A percentile compares a stretch with the other conserved stretches of the same genome.
phyloP scores from a whole-genome alignment of 208 protist species.

The Vickermania spadyakhi region DNA sequence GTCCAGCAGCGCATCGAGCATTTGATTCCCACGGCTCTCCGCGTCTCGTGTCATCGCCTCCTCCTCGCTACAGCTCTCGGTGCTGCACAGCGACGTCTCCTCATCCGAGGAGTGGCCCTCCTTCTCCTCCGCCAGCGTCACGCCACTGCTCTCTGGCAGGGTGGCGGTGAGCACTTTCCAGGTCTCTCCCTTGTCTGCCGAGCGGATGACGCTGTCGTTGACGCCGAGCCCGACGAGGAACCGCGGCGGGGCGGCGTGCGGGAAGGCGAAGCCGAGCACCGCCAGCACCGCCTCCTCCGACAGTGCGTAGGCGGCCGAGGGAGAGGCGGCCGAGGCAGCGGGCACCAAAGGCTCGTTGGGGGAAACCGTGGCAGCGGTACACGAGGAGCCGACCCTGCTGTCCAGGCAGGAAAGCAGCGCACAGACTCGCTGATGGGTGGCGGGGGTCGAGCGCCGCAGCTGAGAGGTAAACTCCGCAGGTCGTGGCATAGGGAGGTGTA shows the following conservation, averaged over 20 bases:
- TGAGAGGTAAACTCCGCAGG: not conserved
- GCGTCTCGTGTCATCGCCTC: not conserved
- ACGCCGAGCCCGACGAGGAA: conserved; percentile 16
- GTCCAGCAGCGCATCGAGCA: not conserved
- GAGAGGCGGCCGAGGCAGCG: not conserved
- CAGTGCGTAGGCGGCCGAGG: not conserved
- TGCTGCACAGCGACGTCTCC: not conserved
- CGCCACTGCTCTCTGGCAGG: not conserved
- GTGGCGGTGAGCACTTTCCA: conserved; percentile 3
- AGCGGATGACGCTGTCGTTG: conserved; percentile 13
- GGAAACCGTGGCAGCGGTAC: not conserved
- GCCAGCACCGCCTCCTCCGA: not conserved
- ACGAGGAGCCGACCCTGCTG: not conserved
- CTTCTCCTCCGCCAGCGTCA: not conserved
- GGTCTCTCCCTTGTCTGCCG: conserved; percentile 16
- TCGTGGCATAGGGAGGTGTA: no score
- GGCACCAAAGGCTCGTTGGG: not conserved
- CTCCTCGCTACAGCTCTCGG: no score
- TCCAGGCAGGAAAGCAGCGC: conserved; percentile 18
- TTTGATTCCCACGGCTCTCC: not conserved
- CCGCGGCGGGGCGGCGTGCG: conserved; percentile 1
- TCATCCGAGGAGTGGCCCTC: not conserved
- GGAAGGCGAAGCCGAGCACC: not conserved
- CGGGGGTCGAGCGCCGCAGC: conserved; percentile 24
- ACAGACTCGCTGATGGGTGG: conserved; percentile 15